Percentiles rank a stretch among this genome's conserved stretches.
Conservation (phyloP, 805 yeast genomes). For the Schwanniomyces pseudopolymorphus region DNA sequence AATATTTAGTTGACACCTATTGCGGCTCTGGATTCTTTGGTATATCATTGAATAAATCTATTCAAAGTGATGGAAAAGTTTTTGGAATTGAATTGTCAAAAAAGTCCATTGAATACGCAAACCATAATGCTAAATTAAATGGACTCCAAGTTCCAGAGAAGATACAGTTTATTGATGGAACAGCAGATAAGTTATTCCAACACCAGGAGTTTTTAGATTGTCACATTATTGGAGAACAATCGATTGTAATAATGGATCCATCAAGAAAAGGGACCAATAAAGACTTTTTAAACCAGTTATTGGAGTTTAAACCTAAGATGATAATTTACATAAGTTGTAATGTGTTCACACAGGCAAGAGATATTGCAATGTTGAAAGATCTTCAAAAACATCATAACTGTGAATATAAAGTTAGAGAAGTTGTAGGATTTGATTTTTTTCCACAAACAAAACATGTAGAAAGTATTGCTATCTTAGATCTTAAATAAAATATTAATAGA, state of each 20-base stretch:
- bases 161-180: slow-evolving; percentile 35
- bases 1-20: slow-evolving; percentile 41
- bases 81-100: slow-evolving; percentile 42
- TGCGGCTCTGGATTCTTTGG: slow-evolving; percentile 50
- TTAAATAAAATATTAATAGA: slow-evolving; percentile 1
- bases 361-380: slow-evolving; percentile 28
- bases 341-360: slow-evolving; percentile 47
- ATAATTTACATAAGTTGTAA: slow-evolving; percentile 46
- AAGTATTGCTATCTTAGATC: slow-evolving; percentile 48
- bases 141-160: slow-evolving; percentile 27
- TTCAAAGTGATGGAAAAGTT: slow-evolving; percentile 31
- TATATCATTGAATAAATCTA: slow-evolving; percentile 28
- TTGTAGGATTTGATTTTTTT: slow-evolving; percentile 46
- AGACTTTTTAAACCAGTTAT: slow-evolving; percentile 34
- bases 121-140: slow-evolving; percentile 38
- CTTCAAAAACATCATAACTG: slow-evolving; percentile 14
- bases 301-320: slow-evolving; percentile 35
- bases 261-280: slow-evolving; percentile 42
- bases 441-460: slow-evolving; percentile 63
- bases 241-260: slow-evolving; percentile 45
- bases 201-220: slow-evolving; percentile 21
- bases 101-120: slow-evolving; percentile 33
- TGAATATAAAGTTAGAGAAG: slow-evolving; percentile 20
- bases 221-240: slow-evolving; percentile 28
- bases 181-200: slow-evolving; percentile 36